These are phyloP conservation scores for Candida manassasensis DNA, from an alignment of 805 yeast species.

Conservation along the genomic window DNA sequence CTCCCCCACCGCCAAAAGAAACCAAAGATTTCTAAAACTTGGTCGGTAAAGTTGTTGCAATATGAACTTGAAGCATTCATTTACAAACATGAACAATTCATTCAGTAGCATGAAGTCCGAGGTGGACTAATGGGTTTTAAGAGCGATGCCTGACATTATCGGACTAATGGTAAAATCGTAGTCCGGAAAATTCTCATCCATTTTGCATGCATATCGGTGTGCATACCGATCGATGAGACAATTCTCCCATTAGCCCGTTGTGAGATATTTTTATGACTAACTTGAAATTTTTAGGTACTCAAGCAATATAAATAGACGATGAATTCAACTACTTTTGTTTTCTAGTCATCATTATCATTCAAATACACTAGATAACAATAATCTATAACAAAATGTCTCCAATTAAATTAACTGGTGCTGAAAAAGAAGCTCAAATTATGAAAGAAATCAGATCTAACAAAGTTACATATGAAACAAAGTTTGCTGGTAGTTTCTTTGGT, in stretches of 20 bases:
- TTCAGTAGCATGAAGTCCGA: too few species aligned
- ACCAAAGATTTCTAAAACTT: too few species aligned
- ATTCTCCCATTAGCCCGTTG: neutral
- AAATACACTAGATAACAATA: too few species aligned
- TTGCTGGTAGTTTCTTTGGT: slow-evolving; percentile 39
- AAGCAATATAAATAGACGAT: neutral
- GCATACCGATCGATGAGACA: neutral
- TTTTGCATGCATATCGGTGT: neutral
- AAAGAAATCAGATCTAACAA: slow-evolving; percentile 35
- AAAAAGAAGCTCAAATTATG: slow-evolving; percentile 44
- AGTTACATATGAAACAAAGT: slow-evolving; percentile 35
- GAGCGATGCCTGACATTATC: too few species aligned
- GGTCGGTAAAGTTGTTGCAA: too few species aligned
- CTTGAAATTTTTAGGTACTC: neutral
- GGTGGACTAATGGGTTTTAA: too few species aligned
- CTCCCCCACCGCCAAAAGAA: too few species aligned
- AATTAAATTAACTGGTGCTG: slow-evolving; percentile 31
- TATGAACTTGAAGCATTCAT: too few species aligned
- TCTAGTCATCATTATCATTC: too few species aligned
- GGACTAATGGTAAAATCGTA: neutral
- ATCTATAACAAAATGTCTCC: slow-evolving; percentile 1
- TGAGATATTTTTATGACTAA: neutral
- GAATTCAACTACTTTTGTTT: too few species aligned
- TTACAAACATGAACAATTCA: too few species aligned
- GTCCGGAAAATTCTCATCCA: slow-evolving; percentile 2